Evolutionary conservation across 179 eudicot genomes (phyloP).

Genomic region (Silene vulgaris): DNA sequence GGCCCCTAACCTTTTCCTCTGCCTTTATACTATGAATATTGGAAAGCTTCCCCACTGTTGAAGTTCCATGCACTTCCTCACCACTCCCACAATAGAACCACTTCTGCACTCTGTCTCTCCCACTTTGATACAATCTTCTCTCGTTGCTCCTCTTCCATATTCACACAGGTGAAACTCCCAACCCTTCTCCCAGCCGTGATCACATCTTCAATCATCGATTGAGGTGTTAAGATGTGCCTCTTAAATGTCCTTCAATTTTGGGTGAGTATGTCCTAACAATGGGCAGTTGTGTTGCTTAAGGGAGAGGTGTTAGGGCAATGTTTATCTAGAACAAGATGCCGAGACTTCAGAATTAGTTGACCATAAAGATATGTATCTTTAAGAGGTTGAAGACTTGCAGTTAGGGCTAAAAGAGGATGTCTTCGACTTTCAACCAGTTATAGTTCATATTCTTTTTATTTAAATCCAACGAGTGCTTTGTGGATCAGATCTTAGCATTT

Average conservation of each 20-base stretch:
- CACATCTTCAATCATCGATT: too few species aligned
- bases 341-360: not conserved
- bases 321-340: not conserved
- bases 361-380: not conserved
- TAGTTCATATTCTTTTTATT: not conserved
- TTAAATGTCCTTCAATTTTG: not conserved
- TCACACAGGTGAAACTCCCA: too few species aligned
- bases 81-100: not conserved
- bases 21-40: too few species aligned
- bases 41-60: too few species aligned
- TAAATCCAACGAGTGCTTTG: not conserved
- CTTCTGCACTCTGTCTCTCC: not conserved
- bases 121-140: too few species aligned
- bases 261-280: not conserved
- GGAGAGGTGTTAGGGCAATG: not conserved
- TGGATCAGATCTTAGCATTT: not conserved
- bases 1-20: too few species aligned
- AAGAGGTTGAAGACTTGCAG: not conserved
- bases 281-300: not conserved
- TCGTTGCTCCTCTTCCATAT: too few species aligned
- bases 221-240: not conserved
- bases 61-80: not conserved
- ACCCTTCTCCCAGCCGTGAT: too few species aligned
- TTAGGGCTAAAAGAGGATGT: not conserved
- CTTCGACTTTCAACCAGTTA: not conserved